Evolutionary conservation across 805 yeast genomes (phyloP).

Genomic region (Saccharomycopsis vini): DNA sequence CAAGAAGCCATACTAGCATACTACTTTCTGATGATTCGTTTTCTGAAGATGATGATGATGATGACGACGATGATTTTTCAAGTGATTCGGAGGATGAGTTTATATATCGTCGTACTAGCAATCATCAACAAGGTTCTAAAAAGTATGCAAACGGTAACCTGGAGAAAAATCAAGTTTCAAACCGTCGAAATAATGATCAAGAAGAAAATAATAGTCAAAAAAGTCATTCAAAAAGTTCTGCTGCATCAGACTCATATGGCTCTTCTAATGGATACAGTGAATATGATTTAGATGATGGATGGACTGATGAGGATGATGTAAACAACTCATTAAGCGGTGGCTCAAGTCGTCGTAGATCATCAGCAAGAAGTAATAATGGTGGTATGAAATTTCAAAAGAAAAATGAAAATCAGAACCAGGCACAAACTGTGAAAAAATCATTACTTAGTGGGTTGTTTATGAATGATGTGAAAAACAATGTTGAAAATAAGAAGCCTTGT

Average conservation of each 20-base stretch:
- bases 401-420: not conserved
- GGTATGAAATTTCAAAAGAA: conserved; percentile 2
- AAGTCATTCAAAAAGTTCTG: not conserved
- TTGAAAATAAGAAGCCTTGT: no score
- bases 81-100: not conserved
- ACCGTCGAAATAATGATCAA: not conserved
- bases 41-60: conserved; percentile 13
- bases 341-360: not conserved
- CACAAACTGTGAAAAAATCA: conserved; percentile 8
- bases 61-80: conserved; percentile 3
- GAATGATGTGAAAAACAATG: conserved; percentile 14
- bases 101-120: not conserved
- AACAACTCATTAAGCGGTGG: not conserved
- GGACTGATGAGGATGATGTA: conserved; percentile 18
- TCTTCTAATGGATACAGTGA: conserved; percentile 1
- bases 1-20: conserved; percentile 9
- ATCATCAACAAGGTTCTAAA: not conserved
- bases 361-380: not conserved
- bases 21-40: conserved; percentile 18
- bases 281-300: conserved; percentile 13
- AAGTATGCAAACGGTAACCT: not conserved
- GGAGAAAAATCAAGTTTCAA: not conserved
- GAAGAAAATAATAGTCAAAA: no score
- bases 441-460: conserved; percentile 16
- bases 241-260: no score